phyloP scores from a whole-genome alignment of 1,284 basidiomycete species.

The Fistulina hepatica region DNA sequence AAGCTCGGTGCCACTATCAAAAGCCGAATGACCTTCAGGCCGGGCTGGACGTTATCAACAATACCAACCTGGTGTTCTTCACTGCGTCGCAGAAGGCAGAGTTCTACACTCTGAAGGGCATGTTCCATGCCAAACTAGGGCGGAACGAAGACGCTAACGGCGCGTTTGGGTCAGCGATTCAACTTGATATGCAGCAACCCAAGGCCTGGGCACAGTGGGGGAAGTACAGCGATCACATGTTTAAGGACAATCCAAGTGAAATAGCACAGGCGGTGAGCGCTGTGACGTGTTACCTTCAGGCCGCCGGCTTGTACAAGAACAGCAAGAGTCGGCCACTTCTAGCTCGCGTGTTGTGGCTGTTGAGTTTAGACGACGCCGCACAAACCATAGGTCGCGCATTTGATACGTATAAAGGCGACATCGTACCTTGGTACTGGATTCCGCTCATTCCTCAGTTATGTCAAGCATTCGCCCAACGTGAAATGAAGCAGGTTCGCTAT shows the following conservation, averaged over 20 bases:
- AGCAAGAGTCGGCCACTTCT: constrained; percentile 89
- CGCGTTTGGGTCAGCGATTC: constrained; percentile 91
- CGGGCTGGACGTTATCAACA: constrained; percentile 97
- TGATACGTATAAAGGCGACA: constrained; percentile 94
- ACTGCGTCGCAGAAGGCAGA: constrained; percentile 92
- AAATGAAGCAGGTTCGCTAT: constrained; percentile 87
- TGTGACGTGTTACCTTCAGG: constrained; percentile 96
- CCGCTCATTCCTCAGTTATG: constrained; percentile 96
- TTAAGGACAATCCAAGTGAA: constrained; percentile 73
- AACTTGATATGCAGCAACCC: constrained; percentile 89
- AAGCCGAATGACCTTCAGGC: constrained; percentile 88
- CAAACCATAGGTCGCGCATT: constrained; percentile 81
- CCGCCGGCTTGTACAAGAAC: constrained; percentile 92
- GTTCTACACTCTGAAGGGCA: constrained; percentile 98
- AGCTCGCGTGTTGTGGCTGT: constrained; percentile 90
- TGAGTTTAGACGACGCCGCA: constrained; percentile 81
- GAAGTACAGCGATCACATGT: constrained; percentile 86
- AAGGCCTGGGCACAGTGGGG: constrained; percentile 99
- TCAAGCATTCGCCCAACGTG: constrained; percentile 80
- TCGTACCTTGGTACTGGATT: constrained; percentile 99
- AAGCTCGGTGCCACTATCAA: constrained; percentile 98
- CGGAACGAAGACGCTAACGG: constrained; percentile 87
- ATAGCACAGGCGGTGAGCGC: constrained; percentile 79
- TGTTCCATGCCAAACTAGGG: constrained; percentile 90
- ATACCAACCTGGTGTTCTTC: constrained; percentile 99